phyloP scores from a whole-genome alignment of 768 basidiomycete genomes.

The Xanthoconium stramineum region DNA sequence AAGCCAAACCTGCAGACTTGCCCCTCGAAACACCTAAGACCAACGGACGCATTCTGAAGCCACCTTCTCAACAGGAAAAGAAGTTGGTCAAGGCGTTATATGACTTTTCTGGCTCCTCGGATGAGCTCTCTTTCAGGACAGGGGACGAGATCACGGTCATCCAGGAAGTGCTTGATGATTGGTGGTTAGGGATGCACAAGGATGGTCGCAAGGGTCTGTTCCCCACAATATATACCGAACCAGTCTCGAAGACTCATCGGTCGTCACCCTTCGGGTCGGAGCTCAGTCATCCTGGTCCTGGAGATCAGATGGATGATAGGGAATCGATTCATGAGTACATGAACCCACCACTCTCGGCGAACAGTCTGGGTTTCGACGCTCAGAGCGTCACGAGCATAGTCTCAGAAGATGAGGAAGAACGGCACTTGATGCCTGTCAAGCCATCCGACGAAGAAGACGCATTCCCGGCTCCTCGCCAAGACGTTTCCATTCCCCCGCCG shows the following conservation, averaged over 20 bases:
- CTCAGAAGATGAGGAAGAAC: constrained; percentile 45
- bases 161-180: constrained; percentile 81
- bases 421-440: constrained; percentile 30
- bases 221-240: constrained; percentile 73
- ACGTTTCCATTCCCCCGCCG: constrained; percentile 7
- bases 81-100: constrained; percentile 67
- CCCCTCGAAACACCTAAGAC: constrained; percentile 24
- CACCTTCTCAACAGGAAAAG: constrained; percentile 46
- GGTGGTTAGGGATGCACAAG: constrained; percentile 81
- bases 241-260: constrained; percentile 14
- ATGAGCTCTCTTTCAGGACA: constrained; percentile 72
- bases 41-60: constrained; percentile 45
- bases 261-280: constrained; percentile 35
- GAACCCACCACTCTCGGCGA: constrained; percentile 25
- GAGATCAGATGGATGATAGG: constrained; percentile 25
- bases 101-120: constrained; percentile 70
- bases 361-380: constrained; percentile 29
- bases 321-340: constrained; percentile 14
- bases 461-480: constrained; percentile 20
- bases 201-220: constrained; percentile 75
- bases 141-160: constrained; percentile 77
- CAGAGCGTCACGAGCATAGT: constrained; percentile 42
- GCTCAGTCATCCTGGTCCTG: constrained; percentile 9
- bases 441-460: constrained; percentile 23
- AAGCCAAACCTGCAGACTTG: constrained; percentile 22